Evolutionary conservation across 441 rosid species (phyloP), one percentile per base, ranked within the genome.

Genomic region (Erodium chrysanthum): DNA sequence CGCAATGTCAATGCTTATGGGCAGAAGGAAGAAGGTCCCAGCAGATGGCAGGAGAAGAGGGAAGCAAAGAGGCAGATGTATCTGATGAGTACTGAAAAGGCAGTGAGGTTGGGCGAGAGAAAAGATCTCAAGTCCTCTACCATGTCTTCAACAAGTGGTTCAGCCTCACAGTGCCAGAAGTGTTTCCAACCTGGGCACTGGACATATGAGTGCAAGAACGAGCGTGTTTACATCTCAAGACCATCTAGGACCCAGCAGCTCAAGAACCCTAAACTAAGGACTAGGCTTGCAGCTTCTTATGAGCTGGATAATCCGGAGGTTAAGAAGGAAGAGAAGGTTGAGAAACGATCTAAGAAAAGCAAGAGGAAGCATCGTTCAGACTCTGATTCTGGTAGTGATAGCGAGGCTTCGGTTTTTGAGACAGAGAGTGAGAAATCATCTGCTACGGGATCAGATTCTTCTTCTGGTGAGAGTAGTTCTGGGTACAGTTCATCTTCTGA

Each of bases 11-110:
- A 93, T 74, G 97, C 97, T 2, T 91, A 93, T 62, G 98, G 98
- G 33, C 97, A 93, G 70, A 93, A 93, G 84, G 98, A 93, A 79
- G 98, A 93, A 82, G 98, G 98, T 68, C 98, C 97, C 0, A 93
- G 98, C 72, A 71, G 98, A 76, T 91, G 96, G 98, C 98, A 93
- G 75, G 98, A 93, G 85, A 93, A 93, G 59, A 79, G 98, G 69
- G 98, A 93, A 81, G 92, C 91, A 0, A 93, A 89, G 80, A 75
- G 97, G 78, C 98, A 93, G 76, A 93, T 93, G 98, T 91, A 93
- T 82, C 68, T 93, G 82, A 89, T 91, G 97, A 93, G 97, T 76
- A 93, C 98, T 0, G 98, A 91, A 69, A 93, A 93, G 81, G 92
- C 91, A 0, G 97, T 93, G 56, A 84, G 88, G 73, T 81, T 93